These are phyloP conservation scores for Cryptomeria japonica DNA, from an alignment of 75 land plant genomes.

Conservation along the genomic window DNA sequence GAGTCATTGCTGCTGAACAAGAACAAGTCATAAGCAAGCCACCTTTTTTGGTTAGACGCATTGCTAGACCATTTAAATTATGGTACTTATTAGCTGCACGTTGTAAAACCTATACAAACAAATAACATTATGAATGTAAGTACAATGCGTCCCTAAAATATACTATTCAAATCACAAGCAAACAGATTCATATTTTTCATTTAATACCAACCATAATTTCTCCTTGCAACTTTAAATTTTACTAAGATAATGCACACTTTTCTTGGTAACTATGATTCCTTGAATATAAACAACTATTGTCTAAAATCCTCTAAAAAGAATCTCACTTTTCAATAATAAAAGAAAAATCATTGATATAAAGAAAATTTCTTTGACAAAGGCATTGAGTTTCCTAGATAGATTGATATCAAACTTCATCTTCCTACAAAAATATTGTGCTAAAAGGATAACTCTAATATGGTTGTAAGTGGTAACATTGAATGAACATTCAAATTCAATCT, in stretches of 20 bases:
- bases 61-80: constrained; percentile 80
- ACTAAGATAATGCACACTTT: not conserved
- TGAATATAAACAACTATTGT: not conserved
- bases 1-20: constrained; percentile 99
- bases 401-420: not conserved
- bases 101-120: constrained; percentile 59
- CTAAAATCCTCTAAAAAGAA: not conserved
- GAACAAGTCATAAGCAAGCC: constrained; percentile 99
- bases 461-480: not conserved
- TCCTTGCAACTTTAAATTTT: not conserved
- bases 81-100: constrained; percentile 84
- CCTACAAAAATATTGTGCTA: not conserved
- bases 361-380: not conserved
- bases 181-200: not conserved
- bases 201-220: not conserved
- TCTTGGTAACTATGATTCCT: not conserved
- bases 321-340: not conserved
- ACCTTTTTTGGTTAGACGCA: constrained; percentile 74
- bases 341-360: not conserved
- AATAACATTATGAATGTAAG: not conserved
- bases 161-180: not conserved
- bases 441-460: not conserved
- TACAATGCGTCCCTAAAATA: not conserved
- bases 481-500: not conserved
- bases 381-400: not conserved